Base-by-base conservation (phyloP, 2,329 filamentous ascomycete genomes). In the Calonectria hawksworthii region DNA sequence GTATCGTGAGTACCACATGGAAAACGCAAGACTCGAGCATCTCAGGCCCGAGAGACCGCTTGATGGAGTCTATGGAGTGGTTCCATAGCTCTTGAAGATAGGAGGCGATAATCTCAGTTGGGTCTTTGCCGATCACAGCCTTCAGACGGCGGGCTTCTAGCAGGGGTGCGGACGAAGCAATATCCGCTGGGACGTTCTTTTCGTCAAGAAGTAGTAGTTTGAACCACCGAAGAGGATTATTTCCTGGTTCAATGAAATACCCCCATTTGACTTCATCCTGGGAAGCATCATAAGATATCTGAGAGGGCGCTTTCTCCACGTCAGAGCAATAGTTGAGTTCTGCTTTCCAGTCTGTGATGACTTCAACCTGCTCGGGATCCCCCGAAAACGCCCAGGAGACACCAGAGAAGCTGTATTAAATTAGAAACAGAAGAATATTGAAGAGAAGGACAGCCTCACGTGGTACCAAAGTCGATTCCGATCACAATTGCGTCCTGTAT, bases 391-490 rank as follows among this genome's bases (percentile, higher is more conserved):
- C 84, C 81, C 83, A 89, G 0, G 87, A 84, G 0, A 87, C 78
- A 0, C 87, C 87, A 0, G 87, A 88, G 65, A 80, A 85, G 0
- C 85, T 86, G 34, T 13, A 1, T 28, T 9, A 2, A 2, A 14
- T 76, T 30, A 78, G 72, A 18, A 23, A 47, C 8, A 8, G 2
- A 28, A 1, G 18, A 11, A 1, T 47, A 14, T 11, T 34, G 6
- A 3, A n/a, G 3, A 18, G 8, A 30, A 6, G 3, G 41, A 0
- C 11, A 6, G 2, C 77, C 84, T 73, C 73, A 88, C 80, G 87
- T 89, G 0, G 88, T 89, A 0, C 87, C 87, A 59, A 89, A 88
- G 50, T 89, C 88, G 9, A 89, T 83, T 0, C 87, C 85, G 3
- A 88, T 76, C 23, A 87, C 75, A 2, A 88, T 79, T 0, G 26